Conservation (phyloP, 495 filamentous ascomycete species). For the Neurospora sp. region DNA sequence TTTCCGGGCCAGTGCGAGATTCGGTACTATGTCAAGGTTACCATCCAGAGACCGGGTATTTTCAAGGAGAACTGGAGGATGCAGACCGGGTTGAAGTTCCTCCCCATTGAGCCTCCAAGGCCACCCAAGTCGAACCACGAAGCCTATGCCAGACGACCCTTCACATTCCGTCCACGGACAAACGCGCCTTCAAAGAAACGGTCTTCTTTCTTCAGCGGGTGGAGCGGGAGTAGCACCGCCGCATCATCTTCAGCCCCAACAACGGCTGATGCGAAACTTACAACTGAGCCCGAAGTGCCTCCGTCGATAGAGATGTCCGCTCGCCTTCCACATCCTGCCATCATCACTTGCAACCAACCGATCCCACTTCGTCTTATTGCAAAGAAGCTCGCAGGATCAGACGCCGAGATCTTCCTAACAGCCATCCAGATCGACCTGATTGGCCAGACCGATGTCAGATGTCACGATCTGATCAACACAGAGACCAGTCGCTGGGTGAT, state of each 20-base stretch:
- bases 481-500: conserved; percentile 63
- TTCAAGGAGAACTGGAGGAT: conserved; percentile 77
- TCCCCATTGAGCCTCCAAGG: conserved; percentile 85
- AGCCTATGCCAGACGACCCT: conserved; percentile 71
- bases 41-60: conserved; percentile 68
- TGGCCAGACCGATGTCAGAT: conserved; percentile 65
- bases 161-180: conserved; percentile 51
- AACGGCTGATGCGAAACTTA: background rate
- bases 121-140: conserved; percentile 58
- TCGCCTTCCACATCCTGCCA: conserved; percentile 76
- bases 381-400: conserved; percentile 56
- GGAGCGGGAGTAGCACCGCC: background rate
- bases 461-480: conserved; percentile 56
- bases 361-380: conserved; percentile 72
- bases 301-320: conserved; percentile 58
- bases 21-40: conserved; percentile 86
- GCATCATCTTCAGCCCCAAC: background rate
- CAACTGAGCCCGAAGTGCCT: conserved; percentile 5
- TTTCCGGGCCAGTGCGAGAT: conserved; percentile 80
- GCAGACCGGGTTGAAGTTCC: conserved; percentile 59
- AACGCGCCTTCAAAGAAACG: background rate
- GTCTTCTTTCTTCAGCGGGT: background rate
- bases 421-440: conserved; percentile 73
- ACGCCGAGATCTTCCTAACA: conserved; percentile 59
- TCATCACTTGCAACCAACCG: conserved; percentile 79